These are phyloP conservation scores for Kwoniella shivajii DNA, from an alignment of 1,284 basidiomycete genomes.

Conservation along the genomic window DNA sequence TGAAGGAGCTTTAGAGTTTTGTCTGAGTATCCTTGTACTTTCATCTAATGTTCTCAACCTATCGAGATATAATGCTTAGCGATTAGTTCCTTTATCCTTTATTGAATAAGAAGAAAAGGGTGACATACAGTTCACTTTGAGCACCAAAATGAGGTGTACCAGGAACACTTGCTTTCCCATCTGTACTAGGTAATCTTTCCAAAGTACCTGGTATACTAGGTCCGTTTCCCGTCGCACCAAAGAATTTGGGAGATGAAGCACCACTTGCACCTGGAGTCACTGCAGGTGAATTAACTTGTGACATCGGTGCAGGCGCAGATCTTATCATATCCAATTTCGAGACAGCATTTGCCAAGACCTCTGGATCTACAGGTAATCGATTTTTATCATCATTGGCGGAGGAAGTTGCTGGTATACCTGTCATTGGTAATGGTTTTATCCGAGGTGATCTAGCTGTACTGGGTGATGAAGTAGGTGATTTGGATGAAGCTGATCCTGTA, in stretches of 20 bases:
- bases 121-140: constrained; percentile 46
- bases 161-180: constrained; percentile 32
- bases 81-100: neutral
- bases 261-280: constrained; percentile 35
- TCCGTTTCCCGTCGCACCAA: constrained; percentile 2
- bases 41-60: constrained; percentile 52
- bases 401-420: neutral
- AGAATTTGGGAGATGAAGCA: constrained; percentile 14
- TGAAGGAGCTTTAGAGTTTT: constrained; percentile 45
- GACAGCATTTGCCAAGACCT: constrained; percentile 48
- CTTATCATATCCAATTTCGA: constrained; percentile 47
- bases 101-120: neutral
- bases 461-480: constrained; percentile 18
- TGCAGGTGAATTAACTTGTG: constrained; percentile 31
- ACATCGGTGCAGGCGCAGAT: constrained; percentile 29
- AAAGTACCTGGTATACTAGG: neutral
- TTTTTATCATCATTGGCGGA: neutral
- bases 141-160: constrained; percentile 55
- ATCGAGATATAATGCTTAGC: neutral
- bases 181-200: constrained; percentile 8
- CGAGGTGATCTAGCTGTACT: constrained; percentile 1
- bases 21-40: constrained; percentile 48
- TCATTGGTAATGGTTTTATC: constrained; percentile 6
- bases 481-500: constrained; percentile 10
- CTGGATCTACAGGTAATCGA: constrained; percentile 30